These are phyloP conservation scores for Ophiostoma sp. DNA, from an alignment of 2,329 filamentous ascomycete species.

Conservation along the genomic window DNA sequence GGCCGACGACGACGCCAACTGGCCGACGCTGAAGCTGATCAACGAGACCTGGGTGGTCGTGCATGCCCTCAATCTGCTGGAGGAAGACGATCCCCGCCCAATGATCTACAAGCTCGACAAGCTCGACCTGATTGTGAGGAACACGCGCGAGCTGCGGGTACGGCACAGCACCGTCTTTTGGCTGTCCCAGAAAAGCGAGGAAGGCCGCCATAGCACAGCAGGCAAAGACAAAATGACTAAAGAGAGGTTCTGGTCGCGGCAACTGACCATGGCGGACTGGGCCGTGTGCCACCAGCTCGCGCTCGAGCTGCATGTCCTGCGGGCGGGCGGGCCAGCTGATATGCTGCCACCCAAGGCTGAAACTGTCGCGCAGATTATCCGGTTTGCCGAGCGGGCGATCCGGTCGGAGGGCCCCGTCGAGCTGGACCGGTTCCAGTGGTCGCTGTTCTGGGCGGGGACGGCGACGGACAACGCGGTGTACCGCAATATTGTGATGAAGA, in stretches of 20 bases:
- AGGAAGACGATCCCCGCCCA: background rate
- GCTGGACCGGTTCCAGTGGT: conserved; percentile 20
- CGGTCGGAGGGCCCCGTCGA: conserved; percentile 15
- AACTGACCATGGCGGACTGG: conserved; percentile 1
- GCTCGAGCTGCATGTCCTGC: background rate
- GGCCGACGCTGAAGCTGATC: conserved; percentile 19
- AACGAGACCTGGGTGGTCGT: conserved; percentile 22
- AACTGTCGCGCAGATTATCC: background rate
- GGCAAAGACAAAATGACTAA: background rate
- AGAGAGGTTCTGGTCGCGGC: background rate
- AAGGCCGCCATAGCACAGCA: background rate
- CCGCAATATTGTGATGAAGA: background rate
- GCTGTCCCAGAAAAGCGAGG: background rate
- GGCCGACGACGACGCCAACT: conserved; percentile 21
- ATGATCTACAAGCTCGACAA: background rate
- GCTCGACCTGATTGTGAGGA: background rate
- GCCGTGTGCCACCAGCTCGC: conserved; percentile 3
- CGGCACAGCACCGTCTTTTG: background rate
- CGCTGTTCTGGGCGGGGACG: conserved; percentile 21
- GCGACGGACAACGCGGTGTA: conserved; percentile 16
- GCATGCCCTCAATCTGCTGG: conserved; percentile 15
- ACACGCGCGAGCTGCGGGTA: background rate
- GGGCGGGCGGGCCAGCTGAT: background rate
- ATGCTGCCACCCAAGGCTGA: too few species aligned
- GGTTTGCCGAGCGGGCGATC: conserved; percentile 14